These are phyloP conservation scores for Rhynchospora pubera DNA, from an alignment of 176 grass and related monocot species.

Conservation along the genomic window DNA sequence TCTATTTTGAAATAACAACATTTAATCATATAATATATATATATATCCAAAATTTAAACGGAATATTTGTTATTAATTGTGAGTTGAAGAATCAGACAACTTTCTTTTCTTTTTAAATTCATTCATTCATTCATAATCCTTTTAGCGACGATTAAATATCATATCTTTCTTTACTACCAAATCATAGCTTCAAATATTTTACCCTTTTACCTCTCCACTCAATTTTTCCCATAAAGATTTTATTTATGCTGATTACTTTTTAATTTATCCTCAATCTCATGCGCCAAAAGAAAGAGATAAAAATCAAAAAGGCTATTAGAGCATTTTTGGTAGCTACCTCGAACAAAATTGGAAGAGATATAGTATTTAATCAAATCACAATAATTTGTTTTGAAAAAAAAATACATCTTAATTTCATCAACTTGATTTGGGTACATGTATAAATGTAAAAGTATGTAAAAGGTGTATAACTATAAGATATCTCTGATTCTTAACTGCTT, in stretches of 20 bases:
- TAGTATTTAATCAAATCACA: neutral
- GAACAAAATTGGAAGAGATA: neutral
- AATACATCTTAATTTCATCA: too few species aligned
- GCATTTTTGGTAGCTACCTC: neutral
- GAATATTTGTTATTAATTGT: neutral
- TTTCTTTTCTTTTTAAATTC: neutral
- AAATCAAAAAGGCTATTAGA: neutral
- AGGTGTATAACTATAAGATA: too few species aligned
- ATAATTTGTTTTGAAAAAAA: neutral
- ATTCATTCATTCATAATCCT: neutral
- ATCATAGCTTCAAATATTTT: neutral
- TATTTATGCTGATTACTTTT: neutral
- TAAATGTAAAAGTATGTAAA: too few species aligned
- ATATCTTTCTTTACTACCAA: neutral
- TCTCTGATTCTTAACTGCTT: too few species aligned
- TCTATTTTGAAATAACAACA: neutral
- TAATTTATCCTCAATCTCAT: neutral
- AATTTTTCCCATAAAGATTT: neutral
- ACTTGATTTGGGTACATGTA: too few species aligned
- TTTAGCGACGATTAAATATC: neutral
- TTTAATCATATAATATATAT: neutral
- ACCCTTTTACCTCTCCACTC: neutral
- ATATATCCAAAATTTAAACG: neutral
- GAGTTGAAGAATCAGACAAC: neutral
- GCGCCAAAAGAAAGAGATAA: neutral